Base-by-base conservation (phyloP, 495 filamentous ascomycete species). In the Trichoderma orchidacearum region DNA sequence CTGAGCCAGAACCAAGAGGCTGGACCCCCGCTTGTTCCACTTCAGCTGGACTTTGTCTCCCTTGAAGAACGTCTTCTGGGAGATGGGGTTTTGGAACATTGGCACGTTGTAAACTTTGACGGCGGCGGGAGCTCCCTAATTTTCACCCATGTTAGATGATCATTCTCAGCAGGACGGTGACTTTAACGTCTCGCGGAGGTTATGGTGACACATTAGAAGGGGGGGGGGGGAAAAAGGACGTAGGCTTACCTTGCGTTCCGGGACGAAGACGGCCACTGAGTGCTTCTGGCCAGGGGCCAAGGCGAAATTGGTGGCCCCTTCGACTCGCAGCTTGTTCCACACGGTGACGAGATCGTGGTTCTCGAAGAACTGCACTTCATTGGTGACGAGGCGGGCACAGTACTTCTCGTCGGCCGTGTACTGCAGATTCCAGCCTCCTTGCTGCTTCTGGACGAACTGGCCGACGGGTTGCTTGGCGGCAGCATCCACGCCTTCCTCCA, bases 1-100 rank as follows among this genome's bases (percentile, higher is more conserved):
- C 75, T 97, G 93, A 60, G 93, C 91, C 65, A 98, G 82, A 61
- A 97, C 92, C 68, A 98, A 89, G 63, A 97, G 69, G 63, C 81
- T 90, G 9, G 89, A 95, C 15, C 93, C 93, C 55, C 88, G 78
- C 36, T 80, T 78, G 70, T 96, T 97, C 93, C 93, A 98, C 75
- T 96, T 96, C 61, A 98, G 74, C 72, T 95, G 88, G 32, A 97
- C 90, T 74, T 96, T 96, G 72, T 98, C 93, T 57, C 90, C 93
- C 75, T 98, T 98, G 80, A 88, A 98, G 72, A 98, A 98, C 23
- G 83, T 96, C 85, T 96, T 97, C 70, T 96, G 90, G 11, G 94
- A 96, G 21, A 95, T 83, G 1, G 90, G 79, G 34, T 70, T 71
- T 59, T 70, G 76, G 69, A 96, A 96, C 59, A 88, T 79, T 17